Evolutionary conservation across 2,329 filamentous ascomycete genomes (phyloP), one percentile per base, ranked within the genome.

Genomic region (Tolypocladium amazonense): DNA sequence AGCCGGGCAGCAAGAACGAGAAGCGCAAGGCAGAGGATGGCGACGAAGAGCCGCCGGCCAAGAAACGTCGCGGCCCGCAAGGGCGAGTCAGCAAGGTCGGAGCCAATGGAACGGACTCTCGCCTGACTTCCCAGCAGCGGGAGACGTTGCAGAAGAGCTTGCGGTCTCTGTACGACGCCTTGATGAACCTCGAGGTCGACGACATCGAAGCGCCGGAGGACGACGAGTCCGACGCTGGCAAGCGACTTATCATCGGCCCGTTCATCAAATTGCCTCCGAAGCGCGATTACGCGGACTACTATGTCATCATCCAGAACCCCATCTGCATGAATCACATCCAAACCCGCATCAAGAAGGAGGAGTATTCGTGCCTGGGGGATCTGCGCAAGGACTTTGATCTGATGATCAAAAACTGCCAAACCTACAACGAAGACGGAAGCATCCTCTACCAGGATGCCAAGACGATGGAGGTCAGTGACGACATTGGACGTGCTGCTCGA

Each of bases 311-410:
- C 72, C 85, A 88, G 70, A 88, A 87, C 59, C 94, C 94, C 0
- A 97, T 99, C 70, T 93, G 90, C 70, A 96, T 97, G 89, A 94
- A 96, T 67, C 87, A 92, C 72, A 96, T 99, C 69, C 86, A 90
- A 71, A 90, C 88, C 71, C 93, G 91, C 79, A 96, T 99, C 77
- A 97, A 96, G 79, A 93, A 90, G 75, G 90, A 95, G 70, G 90
- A 97, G 70, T 99, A 99, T 74, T 85, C 84, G 66, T 88, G 83
- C 68, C 76, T 97, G 62, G 86, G 84, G 70, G 90, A 92, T 66
- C 85, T 99, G 81, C 83, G 86, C 59, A 85, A 84, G 65, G 95
- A 99, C 70, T 87, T 99, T 63, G 84, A 86, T 57, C 77, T 93
- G 63, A 83, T 99, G 74, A 94, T 92, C 72, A 86, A 83, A 71